phyloP scores from a whole-genome alignment of 768 basidiomycete genomes.

The Trametes gibbosa region DNA sequence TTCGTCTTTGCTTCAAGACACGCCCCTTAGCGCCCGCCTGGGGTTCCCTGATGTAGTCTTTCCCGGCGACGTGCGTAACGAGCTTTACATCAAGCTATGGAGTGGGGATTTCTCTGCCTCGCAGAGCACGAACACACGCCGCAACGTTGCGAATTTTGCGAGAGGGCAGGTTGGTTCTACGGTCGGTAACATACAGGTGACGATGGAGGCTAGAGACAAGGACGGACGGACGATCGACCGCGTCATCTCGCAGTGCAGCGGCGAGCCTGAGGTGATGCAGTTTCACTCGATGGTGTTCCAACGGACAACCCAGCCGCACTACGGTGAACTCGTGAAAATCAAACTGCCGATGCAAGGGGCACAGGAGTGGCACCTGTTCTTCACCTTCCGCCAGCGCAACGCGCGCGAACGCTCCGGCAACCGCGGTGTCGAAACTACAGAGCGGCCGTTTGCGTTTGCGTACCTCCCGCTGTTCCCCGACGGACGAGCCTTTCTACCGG shows the following conservation, averaged over 20 bases:
- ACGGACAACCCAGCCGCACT: conserved; percentile 85
- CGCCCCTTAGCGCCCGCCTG: conserved; percentile 79
- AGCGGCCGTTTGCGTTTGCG: conserved; percentile 88
- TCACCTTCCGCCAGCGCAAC: conserved; percentile 82
- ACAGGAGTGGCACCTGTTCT: conserved; percentile 87
- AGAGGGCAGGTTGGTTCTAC: conserved; percentile 52
- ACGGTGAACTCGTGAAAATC: conserved; percentile 90
- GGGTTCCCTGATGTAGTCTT: conserved; percentile 97
- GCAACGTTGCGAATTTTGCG: conserved; percentile 55
- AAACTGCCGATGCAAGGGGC: conserved; percentile 65
- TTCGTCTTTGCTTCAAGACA: conserved; percentile 75
- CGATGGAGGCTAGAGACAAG: conserved; percentile 79
- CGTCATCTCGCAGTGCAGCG: conserved; percentile 79
- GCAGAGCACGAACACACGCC: conserved; percentile 49
- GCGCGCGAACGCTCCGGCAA: conserved; percentile 46
- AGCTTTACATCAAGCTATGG: conserved; percentile 96
- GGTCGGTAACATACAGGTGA: conserved; percentile 79
- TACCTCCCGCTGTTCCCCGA: conserved; percentile 86
- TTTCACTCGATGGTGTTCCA: conserved; percentile 92
- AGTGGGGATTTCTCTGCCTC: conserved; percentile 78
- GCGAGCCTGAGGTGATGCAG: conserved; percentile 75
- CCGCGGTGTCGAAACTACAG: conserved; percentile 42
- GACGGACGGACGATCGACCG: conserved; percentile 68
- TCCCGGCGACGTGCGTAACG: conserved; percentile 89
- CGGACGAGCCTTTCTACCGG: conserved; percentile 75